Percentiles rank a stretch among this genome's conserved stretches.
These are phyloP conservation scores for Gomphus bonarii DNA, from an alignment of 1,284 basidiomycete species.

Conservation along the genomic window DNA sequence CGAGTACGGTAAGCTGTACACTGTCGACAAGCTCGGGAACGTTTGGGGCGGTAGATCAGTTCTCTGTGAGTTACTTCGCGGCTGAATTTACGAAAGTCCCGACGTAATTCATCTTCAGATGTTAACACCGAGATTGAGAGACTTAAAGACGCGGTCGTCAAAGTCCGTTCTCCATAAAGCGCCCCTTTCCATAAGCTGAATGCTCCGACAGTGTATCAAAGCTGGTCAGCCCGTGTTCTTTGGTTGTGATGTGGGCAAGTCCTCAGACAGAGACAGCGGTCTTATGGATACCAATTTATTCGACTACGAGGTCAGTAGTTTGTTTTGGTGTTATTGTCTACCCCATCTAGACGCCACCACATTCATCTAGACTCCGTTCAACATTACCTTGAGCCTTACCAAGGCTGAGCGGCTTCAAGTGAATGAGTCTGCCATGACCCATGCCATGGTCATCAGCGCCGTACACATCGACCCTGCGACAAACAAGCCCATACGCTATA, in stretches of 20 bases:
- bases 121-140: slow-evolving; percentile 81
- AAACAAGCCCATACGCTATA: slow-evolving; percentile 78
- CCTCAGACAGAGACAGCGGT: slow-evolving; percentile 43
- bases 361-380: slow-evolving; percentile 39
- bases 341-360: not conserved
- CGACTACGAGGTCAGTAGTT: slow-evolving; percentile 57
- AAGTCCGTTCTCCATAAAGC: slow-evolving; percentile 26
- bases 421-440: slow-evolving; percentile 83
- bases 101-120: slow-evolving; percentile 37
- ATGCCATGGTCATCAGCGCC: slow-evolving; percentile 89
- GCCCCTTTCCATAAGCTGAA: not conserved
- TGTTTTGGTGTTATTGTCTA: not conserved
- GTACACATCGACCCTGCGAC: slow-evolving; percentile 71
- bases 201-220: slow-evolving; percentile 53
- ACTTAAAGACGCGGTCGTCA: slow-evolving; percentile 75
- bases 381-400: slow-evolving; percentile 45
- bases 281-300: slow-evolving; percentile 84
- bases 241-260: slow-evolving; percentile 84
- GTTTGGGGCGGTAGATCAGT: slow-evolving; percentile 81
- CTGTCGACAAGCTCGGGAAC: slow-evolving; percentile 88
- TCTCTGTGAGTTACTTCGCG: slow-evolving; percentile 45
- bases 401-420: slow-evolving; percentile 82
- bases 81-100: slow-evolving; percentile 11
- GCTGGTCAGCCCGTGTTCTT: slow-evolving; percentile 90
- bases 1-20: slow-evolving; percentile 75